Evolutionary conservation across 2,329 filamentous ascomycete genomes (phyloP), one percentile per base, ranked within the genome.

Genomic region (Cercospora citrullina): DNA sequence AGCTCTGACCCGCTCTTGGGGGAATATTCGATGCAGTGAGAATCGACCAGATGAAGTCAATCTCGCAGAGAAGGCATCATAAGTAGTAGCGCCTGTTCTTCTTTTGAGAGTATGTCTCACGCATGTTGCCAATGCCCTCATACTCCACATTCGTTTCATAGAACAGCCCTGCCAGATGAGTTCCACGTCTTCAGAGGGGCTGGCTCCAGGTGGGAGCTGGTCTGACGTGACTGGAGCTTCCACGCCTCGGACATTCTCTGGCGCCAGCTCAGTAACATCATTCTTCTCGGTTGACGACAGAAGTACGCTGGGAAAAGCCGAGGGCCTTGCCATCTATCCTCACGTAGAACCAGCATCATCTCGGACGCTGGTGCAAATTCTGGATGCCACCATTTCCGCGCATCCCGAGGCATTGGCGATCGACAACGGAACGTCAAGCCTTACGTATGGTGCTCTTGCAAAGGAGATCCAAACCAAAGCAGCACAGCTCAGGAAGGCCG

Each of bases 371-470:
- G n/a, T 63, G 14, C 31, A 63, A 10, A 33, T 63, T 8, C 39
- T 63, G 42, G 18, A 51, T 8, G 36, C 14, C 18, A 51, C 60
- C 14, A 23, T 51, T 7, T 30, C 26, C 6, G 30, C 16, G 14
- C 55, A 59, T 42, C 67, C 70, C 6, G 51, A 63, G 36, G 69
- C 67, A 45, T 48, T 63, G 42, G 68, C 66, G 31, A 71, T 71
- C 39, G 65, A 67, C 18, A 63, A 57, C 26, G 61, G 65, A 57
- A 61, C 59, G 39, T 31, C 55, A 3, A 60, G 18, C 16, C 33
- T 66, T 4, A 66, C 64, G 30, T 63, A 67, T 21, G 26, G 60
- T 14, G 59, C 48, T 21, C 42, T 67, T 23, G 23, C 16, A 12
- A 10, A 60, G 8, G 28, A 64, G 14, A 51, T 61, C 10, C 28